These are phyloP conservation scores for Fusarium sacchari DNA, from an alignment of 2,329 filamentous ascomycete genomes.

Conservation along the genomic window DNA sequence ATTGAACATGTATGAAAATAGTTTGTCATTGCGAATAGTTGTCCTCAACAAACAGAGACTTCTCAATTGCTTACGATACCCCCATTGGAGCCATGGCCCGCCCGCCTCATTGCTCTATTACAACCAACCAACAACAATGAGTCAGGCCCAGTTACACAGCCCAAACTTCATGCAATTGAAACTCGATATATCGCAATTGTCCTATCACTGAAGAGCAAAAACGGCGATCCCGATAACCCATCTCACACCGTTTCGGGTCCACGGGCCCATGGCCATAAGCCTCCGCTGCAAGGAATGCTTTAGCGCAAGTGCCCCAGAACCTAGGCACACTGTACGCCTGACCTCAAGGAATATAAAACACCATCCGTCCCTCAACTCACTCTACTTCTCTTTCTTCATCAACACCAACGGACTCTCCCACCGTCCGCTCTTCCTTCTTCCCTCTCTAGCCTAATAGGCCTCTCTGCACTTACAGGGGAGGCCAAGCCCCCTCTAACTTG, in stretches of 20 bases:
- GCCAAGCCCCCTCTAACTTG: conserved; percentile 42
- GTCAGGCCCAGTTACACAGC: background rate
- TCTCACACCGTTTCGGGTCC: conserved; percentile 5
- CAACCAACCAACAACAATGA: background rate
- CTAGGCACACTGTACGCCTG: conserved; percentile 26
- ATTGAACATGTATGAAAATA: background rate
- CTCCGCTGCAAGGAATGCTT: background rate
- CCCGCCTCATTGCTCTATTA: background rate
- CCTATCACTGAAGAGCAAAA: background rate
- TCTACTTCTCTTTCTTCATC: conserved; percentile 13
- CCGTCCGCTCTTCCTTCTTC: background rate
- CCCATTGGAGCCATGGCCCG: background rate
- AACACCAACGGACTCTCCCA: conserved; percentile 7
- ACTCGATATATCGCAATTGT: background rate
- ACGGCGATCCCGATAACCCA: background rate
- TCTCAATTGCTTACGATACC: background rate
- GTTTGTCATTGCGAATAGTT: background rate
- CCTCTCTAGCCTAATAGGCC: conserved; percentile 31
- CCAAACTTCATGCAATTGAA: background rate
- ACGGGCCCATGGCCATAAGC: conserved; percentile 1
- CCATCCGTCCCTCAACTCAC: background rate
- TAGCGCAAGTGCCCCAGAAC: conserved; percentile 10
- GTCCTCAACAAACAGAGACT: background rate
- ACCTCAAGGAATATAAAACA: conserved; percentile 28
- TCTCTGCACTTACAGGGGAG: conserved; percentile 41